Percentiles rank a stretch among this genome's conserved stretches.
phyloP scores from a whole-genome alignment of 2,329 filamentous ascomycete species.

The Fusarium redolens region DNA sequence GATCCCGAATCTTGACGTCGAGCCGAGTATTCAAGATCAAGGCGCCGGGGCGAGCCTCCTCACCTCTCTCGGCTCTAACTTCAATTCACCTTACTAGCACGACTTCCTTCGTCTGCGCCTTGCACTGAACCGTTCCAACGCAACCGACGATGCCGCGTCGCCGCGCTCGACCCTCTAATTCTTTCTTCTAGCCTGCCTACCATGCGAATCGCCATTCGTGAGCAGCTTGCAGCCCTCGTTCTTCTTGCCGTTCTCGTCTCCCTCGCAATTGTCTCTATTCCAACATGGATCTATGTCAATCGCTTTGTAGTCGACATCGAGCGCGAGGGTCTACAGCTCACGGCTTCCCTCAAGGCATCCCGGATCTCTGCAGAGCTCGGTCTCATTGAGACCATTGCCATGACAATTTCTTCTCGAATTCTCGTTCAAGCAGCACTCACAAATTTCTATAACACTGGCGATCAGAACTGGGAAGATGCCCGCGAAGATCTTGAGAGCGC shows the following conservation, averaged over 20 bases:
- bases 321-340: conserved; percentile 75
- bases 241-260: conserved; percentile 78
- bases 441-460: conserved; percentile 62
- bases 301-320: conserved; percentile 64
- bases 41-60: conserved; percentile 6
- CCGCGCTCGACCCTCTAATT: conserved; percentile 28
- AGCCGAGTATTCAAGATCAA: conserved; percentile 7
- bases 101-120: conserved; percentile 15
- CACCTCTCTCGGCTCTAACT: neutral
- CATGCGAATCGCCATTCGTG: conserved; percentile 89
- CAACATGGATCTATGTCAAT: conserved; percentile 73
- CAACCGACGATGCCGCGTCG: conserved; percentile 45
- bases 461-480: conserved; percentile 70
- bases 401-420: conserved; percentile 75
- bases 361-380: conserved; percentile 83
- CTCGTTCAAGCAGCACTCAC: conserved; percentile 66
- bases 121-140: conserved; percentile 19
- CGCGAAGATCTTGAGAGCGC: conserved; percentile 76
- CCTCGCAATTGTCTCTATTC: conserved; percentile 82
- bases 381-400: conserved; percentile 79
- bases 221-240: conserved; percentile 86
- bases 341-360: conserved; percentile 87
- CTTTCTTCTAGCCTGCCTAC: conserved; percentile 43
- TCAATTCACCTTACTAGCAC: conserved; percentile 7
- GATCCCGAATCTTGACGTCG: neutral